Evolutionary conservation across 2,329 filamentous ascomycete genomes (phyloP).

Genomic region (Alternaria incomplexa): DNA sequence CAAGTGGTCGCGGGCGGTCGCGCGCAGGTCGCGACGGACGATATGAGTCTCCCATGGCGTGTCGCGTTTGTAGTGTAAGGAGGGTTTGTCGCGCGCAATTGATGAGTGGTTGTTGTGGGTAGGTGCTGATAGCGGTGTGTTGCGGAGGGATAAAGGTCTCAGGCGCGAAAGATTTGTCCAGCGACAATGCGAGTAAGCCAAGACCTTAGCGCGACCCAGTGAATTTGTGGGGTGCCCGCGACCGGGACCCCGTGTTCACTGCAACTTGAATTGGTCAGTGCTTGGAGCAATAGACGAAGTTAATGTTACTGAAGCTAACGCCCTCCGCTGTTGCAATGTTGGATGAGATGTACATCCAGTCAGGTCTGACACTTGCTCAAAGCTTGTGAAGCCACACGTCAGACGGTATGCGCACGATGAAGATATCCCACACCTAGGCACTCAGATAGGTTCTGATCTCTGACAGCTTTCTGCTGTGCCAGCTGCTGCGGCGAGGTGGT

Average conservation of each 20-base stretch:
- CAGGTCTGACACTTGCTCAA: background rate
- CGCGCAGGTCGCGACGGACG: slow-evolving; percentile 32
- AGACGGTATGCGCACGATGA: background rate
- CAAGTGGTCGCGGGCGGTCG: slow-evolving; percentile 27
- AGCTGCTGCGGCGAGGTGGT: background rate
- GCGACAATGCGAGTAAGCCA: slow-evolving; percentile 12
- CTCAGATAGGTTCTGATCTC: background rate
- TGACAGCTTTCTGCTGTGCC: background rate
- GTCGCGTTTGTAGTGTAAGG: slow-evolving; percentile 7
- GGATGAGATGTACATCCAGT: background rate
- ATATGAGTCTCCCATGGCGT: slow-evolving; percentile 36
- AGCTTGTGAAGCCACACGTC: background rate
- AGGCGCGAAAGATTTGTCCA: slow-evolving; percentile 24
- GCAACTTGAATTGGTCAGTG: background rate
- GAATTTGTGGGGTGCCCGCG: slow-evolving; percentile 8
- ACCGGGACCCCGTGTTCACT: background rate
- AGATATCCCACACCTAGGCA: background rate
- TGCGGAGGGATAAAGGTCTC: slow-evolving; percentile 5
- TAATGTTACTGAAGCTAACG: background rate
- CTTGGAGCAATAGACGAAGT: background rate
- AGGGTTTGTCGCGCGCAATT: slow-evolving; percentile 1
- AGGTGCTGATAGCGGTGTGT: slow-evolving; percentile 8
- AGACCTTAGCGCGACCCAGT: slow-evolving; percentile 14
- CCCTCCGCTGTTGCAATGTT: background rate
- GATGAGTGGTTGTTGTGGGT: slow-evolving; percentile 4